phyloP scores from a whole-genome alignment of 2,329 filamentous ascomycete genomes.

The Camillea tinctor region DNA sequence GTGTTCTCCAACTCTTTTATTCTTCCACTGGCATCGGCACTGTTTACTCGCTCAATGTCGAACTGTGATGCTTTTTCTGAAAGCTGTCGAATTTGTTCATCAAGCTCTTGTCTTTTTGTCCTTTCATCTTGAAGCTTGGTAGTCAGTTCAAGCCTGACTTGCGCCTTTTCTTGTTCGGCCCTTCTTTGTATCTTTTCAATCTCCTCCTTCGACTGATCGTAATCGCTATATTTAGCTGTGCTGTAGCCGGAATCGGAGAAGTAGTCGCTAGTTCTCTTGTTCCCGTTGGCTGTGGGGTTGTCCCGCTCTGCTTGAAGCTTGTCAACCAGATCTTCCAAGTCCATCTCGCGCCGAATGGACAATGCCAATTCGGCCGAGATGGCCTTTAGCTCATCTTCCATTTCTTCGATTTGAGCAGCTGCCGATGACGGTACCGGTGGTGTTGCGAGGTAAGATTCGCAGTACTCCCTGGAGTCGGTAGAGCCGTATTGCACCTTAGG shows the following conservation, averaged over 20 bases:
- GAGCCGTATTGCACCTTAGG: constrained; percentile 41
- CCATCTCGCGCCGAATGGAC: constrained; percentile 94
- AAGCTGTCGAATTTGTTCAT: constrained; percentile 79
- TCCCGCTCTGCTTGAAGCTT: constrained; percentile 75
- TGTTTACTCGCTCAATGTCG: constrained; percentile 54
- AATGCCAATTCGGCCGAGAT: constrained; percentile 90
- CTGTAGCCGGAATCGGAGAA: constrained; percentile 95
- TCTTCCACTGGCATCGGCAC: constrained; percentile 55
- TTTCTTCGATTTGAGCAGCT: constrained; percentile 69
- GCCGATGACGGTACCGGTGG: constrained; percentile 42
- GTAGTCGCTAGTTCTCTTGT: constrained; percentile 88
- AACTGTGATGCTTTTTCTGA: constrained; percentile 73
- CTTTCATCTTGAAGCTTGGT: constrained; percentile 87
- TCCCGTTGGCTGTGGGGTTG: constrained; percentile 53
- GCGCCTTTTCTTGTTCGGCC: constrained; percentile 88
- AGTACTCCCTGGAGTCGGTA: constrained; percentile 47
- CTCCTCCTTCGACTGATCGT: constrained; percentile 64
- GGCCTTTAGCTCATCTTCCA: constrained; percentile 91
- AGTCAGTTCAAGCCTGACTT: constrained; percentile 79
- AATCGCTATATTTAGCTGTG: constrained; percentile 73
- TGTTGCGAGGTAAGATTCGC: constrained; percentile 52
- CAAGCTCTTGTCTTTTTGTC: constrained; percentile 69
- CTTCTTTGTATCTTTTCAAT: constrained; percentile 79
- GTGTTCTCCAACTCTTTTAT: constrained; percentile 76
- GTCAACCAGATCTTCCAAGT: constrained; percentile 91